Percentiles rank a stretch among this genome's conserved stretches.
Evolutionary conservation across 2,329 filamentous ascomycete genomes (phyloP).

Genomic region (Neofusicoccum ribis): DNA sequence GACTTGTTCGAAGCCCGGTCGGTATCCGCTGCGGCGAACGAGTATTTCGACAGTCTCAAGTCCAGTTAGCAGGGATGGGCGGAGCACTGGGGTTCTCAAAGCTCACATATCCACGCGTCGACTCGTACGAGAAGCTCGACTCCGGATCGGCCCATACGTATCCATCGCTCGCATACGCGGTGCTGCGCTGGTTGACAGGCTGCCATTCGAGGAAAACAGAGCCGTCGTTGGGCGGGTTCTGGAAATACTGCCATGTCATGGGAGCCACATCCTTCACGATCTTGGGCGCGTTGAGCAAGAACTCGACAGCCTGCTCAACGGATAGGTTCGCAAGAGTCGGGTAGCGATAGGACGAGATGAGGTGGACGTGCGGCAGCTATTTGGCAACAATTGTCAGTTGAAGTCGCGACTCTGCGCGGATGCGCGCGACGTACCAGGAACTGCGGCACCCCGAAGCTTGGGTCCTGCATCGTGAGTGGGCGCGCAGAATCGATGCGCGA

Average conservation of each 20-base stretch:
- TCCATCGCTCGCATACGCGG: conserved; percentile 84
- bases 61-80: conserved; percentile 18
- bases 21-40: conserved; percentile 78
- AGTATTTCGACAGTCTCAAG: conserved; percentile 85
- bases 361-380: conserved; percentile 84
- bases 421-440: conserved; percentile 18
- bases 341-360: conserved; percentile 81
- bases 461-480: conserved; percentile 20
- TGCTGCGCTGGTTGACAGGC: conserved; percentile 65
- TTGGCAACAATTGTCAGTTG: conserved; percentile 8
- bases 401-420: conserved; percentile 4
- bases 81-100: neutral
- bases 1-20: conserved; percentile 68
- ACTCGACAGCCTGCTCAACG: conserved; percentile 76
- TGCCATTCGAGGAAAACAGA: conserved; percentile 88
- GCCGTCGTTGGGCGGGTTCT: conserved; percentile 73
- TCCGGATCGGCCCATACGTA: conserved; percentile 88
- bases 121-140: conserved; percentile 71
- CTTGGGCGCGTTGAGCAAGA: conserved; percentile 79
- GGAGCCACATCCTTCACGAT: conserved; percentile 81
- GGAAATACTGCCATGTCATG: conserved; percentile 91
- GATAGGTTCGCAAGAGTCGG: conserved; percentile 70
- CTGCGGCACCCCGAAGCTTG: conserved; percentile 18
- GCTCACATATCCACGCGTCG: conserved; percentile 63
- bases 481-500: neutral